Evolutionary conservation across 129 eudicot species (phyloP).

Genomic region (Chrysanthemum lavandulifolium): DNA sequence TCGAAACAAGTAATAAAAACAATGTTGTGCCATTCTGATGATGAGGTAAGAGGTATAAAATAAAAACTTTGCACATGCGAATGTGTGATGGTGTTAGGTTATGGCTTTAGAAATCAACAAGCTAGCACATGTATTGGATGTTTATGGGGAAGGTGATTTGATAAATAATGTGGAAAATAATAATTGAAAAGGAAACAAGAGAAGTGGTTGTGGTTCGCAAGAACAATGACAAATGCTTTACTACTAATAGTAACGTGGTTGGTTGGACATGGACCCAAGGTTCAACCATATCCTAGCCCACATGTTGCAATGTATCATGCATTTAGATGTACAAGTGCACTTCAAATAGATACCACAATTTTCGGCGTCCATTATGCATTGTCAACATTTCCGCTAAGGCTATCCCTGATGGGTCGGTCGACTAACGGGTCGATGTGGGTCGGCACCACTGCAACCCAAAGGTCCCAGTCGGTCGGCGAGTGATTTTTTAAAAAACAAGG

Average conservation of each 20-base stretch:
- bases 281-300: conserved; percentile 10
- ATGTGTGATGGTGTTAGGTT: not conserved
- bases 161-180: not conserved
- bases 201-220: conserved; percentile 2
- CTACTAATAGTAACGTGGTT: conserved; percentile 20
- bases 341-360: conserved; percentile 3
- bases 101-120: not conserved
- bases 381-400: not conserved
- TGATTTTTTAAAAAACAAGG: too few relatives aligned
- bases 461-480: too few relatives aligned
- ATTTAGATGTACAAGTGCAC: not conserved
- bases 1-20: too few relatives aligned
- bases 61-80: conserved; percentile 3
- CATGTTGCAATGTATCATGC: not conserved
- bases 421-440: too few relatives aligned
- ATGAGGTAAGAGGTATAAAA: not conserved
- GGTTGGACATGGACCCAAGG: conserved; percentile 18
- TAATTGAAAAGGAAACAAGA: not conserved
- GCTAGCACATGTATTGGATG: not conserved
- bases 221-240: not conserved
- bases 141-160: conserved; percentile 5
- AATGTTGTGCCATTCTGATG: too few relatives aligned
- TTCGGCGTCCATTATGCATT: conserved; percentile 23
- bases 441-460: too few relatives aligned
- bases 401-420: too few relatives aligned